These are phyloP conservation scores for Annona cherimola DNA, from an alignment of 164 flowering plant genomes.

Conservation along the genomic window DNA sequence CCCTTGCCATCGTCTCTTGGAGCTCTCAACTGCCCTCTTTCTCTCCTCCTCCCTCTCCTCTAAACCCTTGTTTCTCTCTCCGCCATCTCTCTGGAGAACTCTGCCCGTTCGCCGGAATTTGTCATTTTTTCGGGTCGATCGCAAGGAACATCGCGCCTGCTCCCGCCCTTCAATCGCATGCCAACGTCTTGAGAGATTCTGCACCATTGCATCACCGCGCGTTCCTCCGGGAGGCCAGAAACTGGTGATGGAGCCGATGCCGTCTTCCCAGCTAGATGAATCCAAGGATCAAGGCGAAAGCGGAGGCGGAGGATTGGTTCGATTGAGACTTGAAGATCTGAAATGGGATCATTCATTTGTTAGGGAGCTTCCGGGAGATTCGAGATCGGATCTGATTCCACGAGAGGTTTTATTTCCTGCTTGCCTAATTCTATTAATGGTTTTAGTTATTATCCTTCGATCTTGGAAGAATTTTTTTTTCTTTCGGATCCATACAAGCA, in stretches of 20 bases:
- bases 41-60: slow-evolving; percentile 8
- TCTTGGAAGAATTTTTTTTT: too few species aligned
- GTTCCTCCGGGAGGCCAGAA: slow-evolving; percentile 13
- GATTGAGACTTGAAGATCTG: slow-evolving; percentile 63
- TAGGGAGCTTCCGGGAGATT: slow-evolving; percentile 80
- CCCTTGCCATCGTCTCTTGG: slow-evolving; percentile 4
- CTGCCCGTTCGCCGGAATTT: not conserved
- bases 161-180: not conserved
- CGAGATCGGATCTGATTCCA: slow-evolving; percentile 57
- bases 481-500: too few species aligned
- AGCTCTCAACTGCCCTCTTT: slow-evolving; percentile 1
- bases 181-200: not conserved
- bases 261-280: slow-evolving; percentile 32
- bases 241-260: slow-evolving; percentile 38
- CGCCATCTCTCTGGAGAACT: not conserved
- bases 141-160: not conserved
- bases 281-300: slow-evolving; percentile 46
- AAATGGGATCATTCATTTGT: slow-evolving; percentile 97
- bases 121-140: slow-evolving; percentile 4
- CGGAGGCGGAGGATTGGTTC: slow-evolving; percentile 17
- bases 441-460: not conserved
- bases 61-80: not conserved
- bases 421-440: not conserved
- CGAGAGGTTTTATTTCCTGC: slow-evolving; percentile 47
- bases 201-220: not conserved